Conservation (phyloP, 2,329 filamentous ascomycete genomes). For the Aspergillus floridensis region DNA sequence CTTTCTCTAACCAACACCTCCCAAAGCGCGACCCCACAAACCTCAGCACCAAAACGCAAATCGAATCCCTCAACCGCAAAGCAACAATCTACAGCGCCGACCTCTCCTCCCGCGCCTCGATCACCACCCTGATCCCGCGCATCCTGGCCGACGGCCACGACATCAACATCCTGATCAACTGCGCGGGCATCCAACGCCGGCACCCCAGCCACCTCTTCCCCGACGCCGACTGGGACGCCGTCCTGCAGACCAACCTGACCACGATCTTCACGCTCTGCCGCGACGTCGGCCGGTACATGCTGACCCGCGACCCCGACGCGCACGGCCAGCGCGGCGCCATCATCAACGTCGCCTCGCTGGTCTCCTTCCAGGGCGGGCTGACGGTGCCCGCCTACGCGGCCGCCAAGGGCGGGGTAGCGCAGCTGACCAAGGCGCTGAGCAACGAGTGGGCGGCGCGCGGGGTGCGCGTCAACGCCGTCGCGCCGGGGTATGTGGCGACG, state of each 20-base stretch:
- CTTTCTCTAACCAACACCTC: too few relatives aligned
- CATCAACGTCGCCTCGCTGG: conserved; percentile 79
- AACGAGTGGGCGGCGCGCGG: conserved; percentile 84
- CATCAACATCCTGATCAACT: conserved; percentile 76
- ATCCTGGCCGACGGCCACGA: conserved; percentile 44
- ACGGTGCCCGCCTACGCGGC: conserved; percentile 87
- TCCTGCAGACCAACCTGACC: conserved; percentile 80
- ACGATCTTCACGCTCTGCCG: conserved; percentile 63
- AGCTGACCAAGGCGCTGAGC: conserved; percentile 77
- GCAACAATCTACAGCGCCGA: conserved; percentile 37
- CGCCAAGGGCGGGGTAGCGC: conserved; percentile 78
- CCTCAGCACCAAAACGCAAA: conserved; percentile 17
- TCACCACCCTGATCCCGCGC: conserved; percentile 28
- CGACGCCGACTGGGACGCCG: conserved; percentile 67
- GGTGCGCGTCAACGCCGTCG: conserved; percentile 62
- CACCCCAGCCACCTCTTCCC: conserved; percentile 72
- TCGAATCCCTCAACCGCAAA: conserved; percentile 33
- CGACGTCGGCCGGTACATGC: conserved; percentile 24
- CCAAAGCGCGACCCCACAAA: conserved; percentile 19
- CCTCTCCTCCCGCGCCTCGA: conserved; percentile 30
- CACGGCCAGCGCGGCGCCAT: conserved; percentile 48
- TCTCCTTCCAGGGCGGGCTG: conserved; percentile 81
- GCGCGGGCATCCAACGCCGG: conserved; percentile 75
- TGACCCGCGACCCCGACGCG: conserved; percentile 14
- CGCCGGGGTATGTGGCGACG: conserved; percentile 71